Evolutionary conservation across 1,284 basidiomycete species (phyloP), one percentile per base, ranked within the genome.

Genomic region (Trichosporon asahii): DNA sequence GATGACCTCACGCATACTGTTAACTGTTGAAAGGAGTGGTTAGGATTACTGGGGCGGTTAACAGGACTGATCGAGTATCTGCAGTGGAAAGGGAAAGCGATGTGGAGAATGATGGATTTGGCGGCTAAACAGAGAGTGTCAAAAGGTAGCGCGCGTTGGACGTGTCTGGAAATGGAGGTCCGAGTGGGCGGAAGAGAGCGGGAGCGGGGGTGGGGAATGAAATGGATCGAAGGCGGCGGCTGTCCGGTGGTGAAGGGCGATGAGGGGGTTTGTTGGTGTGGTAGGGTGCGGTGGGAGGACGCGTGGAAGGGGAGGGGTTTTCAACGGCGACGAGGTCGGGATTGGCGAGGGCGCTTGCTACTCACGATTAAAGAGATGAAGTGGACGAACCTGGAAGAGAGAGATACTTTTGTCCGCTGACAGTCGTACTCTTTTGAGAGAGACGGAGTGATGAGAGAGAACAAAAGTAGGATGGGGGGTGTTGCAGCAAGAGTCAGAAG

Each of bases 1-100:
- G 75, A 83, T 82, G 72, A 83, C 82, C 73, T 83, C 82, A 69
- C 82, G 76, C 82, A 83, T 73, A 46, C 49, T 80, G 49, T 67
- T 15, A 73, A 71, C 69, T 72, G 55, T 63, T 61, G 44, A 31
- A 66, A 37, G 60, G 64, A 65, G 65, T 70, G 44, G 65, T 53
- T 46, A 49, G 31, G 27, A 66, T 57, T 70, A 67, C 60, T 64
- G 49, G 37, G 37, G 31, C 15, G 64, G 37, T 33, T 9, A 44
- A 44, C n/a, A 31, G 33, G 46, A 40, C 21, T 44, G 11, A n/a
- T 14, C 27, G 67, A 8, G 29, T 15, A 11, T 14, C 8, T 33
- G 7, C 65, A 8, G 25, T 55, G 46, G 44, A 31, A 64, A 29
- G 18, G 31, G 27, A 25, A 49, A 35, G 33, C 29, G 63, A 63